Conservation (phyloP, 495 filamentous ascomycete genomes). For the Penicillium argentinense region DNA sequence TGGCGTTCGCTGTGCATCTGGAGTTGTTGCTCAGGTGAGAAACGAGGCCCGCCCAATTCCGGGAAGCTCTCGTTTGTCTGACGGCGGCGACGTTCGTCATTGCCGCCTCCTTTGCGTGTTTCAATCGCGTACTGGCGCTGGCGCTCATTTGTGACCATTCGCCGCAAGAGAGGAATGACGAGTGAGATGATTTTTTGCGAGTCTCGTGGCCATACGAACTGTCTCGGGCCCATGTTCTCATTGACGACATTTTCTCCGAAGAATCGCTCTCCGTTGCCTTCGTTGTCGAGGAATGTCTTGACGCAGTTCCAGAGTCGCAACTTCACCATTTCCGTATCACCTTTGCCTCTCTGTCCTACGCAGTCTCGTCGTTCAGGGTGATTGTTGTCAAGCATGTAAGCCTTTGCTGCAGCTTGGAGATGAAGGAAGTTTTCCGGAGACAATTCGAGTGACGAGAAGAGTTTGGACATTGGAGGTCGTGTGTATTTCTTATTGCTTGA, state of each 20-base stretch:
- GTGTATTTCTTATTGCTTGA: conserved; percentile 59
- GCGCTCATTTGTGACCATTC: conserved; percentile 66
- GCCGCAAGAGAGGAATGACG: conserved; percentile 57
- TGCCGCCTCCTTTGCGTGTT: conserved; percentile 50
- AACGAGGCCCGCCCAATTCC: conserved; percentile 26
- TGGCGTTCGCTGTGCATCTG: conserved; percentile 39
- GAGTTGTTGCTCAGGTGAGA: conserved; percentile 33
- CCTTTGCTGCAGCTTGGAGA: conserved; percentile 59
- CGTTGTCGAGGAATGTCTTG: conserved; percentile 54
- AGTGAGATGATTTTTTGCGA: conserved; percentile 56
- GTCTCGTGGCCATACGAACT: conserved; percentile 56
- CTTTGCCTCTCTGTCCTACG: conserved; percentile 58
- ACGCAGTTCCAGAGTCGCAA: conserved; percentile 60
- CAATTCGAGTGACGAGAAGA: conserved; percentile 57
- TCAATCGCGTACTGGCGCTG: conserved; percentile 62
- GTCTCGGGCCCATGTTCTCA: conserved; percentile 42
- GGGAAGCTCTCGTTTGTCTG: conserved; percentile 43
- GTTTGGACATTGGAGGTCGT: conserved; percentile 60
- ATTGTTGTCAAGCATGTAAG: conserved; percentile 58
- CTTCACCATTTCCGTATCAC: conserved; percentile 61
- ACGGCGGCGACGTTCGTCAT: conserved; percentile 42
- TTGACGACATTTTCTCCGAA: conserved; percentile 51
- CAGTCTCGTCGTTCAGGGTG: conserved; percentile 59
- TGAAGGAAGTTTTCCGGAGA: conserved; percentile 59
- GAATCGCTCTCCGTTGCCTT: conserved; percentile 56